Evolutionary conservation across 2,329 filamentous ascomycete species (phyloP), one percentile per base, ranked within the genome.

Genomic region (Phialocephala subalpina): DNA sequence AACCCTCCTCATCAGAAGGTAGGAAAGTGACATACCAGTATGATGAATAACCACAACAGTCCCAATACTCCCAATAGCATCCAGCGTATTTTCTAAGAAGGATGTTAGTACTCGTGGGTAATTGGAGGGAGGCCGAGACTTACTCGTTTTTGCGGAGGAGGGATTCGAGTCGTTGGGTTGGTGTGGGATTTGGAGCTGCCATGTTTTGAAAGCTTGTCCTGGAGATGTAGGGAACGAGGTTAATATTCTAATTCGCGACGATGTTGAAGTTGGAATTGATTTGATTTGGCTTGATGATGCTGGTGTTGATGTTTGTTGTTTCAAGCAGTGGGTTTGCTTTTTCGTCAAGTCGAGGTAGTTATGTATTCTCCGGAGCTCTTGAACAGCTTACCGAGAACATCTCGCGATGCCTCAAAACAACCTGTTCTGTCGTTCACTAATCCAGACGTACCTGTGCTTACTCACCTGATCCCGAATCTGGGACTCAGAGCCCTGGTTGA

Each of bases 41-140:
- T 70, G 68, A 47, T 72, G 68, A 27, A 69, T 62, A 3, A 72
- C 62, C 33, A 68, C 40, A 0, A 72, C 63, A 1, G 65, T 67
- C 1, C 60, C 62, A 0, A 59, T 35, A 22, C 25, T 36, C 7
- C 42, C 65, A 2, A 72, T 22, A 4, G 58, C 55, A 1, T 70
- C 62, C 58, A 5, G 65, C 42, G 14, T 55, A 65, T 59, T 62
- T 59, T 29, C 59, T 62, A 25, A 8, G 42, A n/a, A 7, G 3
- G 8, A 7, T n/a, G 6, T 45, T 45, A 45, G 42, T 1, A 18
- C 8, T 11, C 7, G 18, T 14, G 18, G 18, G 42, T n/a, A n/a
- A 25, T 25, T 22, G n/a, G 22, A 14, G 9, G 45, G 7, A 7
- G 11, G 4, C 9, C 9, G 35, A 11, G 25, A 27, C 27, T 20